Evolutionary conservation across 1,284 basidiomycete genomes (phyloP), one percentile per base, ranked within the genome.

Genomic region (Inonotus hispidus): DNA sequence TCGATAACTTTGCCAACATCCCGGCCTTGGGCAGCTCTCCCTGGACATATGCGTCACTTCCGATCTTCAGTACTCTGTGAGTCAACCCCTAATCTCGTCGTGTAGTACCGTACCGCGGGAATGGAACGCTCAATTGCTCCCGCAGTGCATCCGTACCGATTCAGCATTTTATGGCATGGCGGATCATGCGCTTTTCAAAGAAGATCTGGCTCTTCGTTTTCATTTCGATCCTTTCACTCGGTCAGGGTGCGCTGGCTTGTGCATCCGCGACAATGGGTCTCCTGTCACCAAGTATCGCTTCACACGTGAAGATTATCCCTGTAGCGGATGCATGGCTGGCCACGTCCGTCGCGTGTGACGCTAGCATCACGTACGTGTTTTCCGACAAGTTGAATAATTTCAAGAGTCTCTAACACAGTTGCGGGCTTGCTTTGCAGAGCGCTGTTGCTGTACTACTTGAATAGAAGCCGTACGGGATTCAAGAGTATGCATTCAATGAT

Each of bases 31-130:
- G 60, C 13, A 65, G 58, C 2, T 67, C 68, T 1, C 63, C 71
- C 23, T 75, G 73, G 73, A 72, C 71, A 6, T 73, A 71, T 58
- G 68, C 71, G 1, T 61, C 72, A 2, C 73, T 72, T 2, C 72
- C 73, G 0, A 67, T 71, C 27, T 69, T 74, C 54, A 70, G 65
- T 37, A 55, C 53, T 1, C 45, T 61, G 38, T 65, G 21, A 60
- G 66, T 61, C 27, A 19, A 14, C 21, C 39, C 23, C 45, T 27
- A 29, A 46, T 37, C 23, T 14, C 5, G 10, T 19, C 19, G 41
- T 35, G 19, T 41, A 8, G 16, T 41, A 35, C 16, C 16, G n/a
- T n/a, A n/a, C n/a, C n/a, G n/a, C n/a, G n/a, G n/a, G n/a, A 53
- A n/a, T 6, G 13, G 19, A 19, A 19, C 21, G 14, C 38, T 55